Base-by-base conservation (phyloP, 2,329 filamentous ascomycete genomes). In the Stagonosporopsis cucurbitacearum region DNA sequence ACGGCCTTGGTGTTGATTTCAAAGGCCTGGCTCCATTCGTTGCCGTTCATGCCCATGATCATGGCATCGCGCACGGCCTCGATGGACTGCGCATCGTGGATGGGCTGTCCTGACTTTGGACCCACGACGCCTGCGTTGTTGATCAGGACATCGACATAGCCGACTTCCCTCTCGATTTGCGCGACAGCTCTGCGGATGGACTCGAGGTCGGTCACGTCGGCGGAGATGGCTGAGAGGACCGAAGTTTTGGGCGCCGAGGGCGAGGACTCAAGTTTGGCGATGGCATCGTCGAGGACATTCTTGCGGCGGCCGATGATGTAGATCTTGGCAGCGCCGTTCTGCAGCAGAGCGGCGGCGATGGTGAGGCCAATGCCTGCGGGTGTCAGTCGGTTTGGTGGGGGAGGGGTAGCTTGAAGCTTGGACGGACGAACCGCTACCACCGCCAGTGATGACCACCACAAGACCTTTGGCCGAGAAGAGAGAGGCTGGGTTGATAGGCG, bases 81-180 rank as follows among this genome's bases (percentile, higher is more conserved):
- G 17, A 84, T 77, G n/a, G 70, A 72, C 30, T 73, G 65, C n/a
- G 79, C 78, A 46, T 75, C 67, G 67, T 78, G 75, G 25, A 80
- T 70, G 33, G 73, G 72, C 5, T 61, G 71, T 32, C 74, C 77
- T 46, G 76, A 74, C n/a, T 58, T 66, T 0, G 82, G 81, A 0
- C 81, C 79, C 4, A 68, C 65, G 41, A 80, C 72, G 23, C 82
- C 82, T 15, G 81, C 81, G 59, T 84, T 84, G 65, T 80, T 80
- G 64, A 84, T 75, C 0, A 84, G 71, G 22, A 84, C 75, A 62
- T 85, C 81, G 53, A 84, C 77, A 60, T 81, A 77, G 37, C 77
- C 79, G 3, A 66, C 66, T 23, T 82, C 77, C 7, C 68, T 58
- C 6, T 75, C 70, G 39, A 84, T 76, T 2, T 69, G 68, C n/a